These are phyloP conservation scores for Acorus calamus DNA, from an alignment of 106 monocot genomes.

Conservation along the genomic window DNA sequence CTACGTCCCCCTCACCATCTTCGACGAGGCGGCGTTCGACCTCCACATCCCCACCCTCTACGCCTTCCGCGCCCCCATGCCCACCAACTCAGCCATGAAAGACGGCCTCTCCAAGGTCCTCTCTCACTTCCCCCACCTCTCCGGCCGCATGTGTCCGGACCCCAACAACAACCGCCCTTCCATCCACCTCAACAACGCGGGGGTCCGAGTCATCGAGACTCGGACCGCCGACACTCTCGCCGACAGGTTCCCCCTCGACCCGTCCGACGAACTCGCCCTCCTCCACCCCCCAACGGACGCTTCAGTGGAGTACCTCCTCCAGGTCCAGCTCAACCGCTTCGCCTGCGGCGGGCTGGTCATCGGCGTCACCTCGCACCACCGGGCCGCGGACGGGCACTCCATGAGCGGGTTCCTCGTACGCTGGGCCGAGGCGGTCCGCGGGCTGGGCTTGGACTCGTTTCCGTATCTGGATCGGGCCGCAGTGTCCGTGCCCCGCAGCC, in stretches of 20 bases:
- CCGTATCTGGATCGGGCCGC: slow-evolving; percentile 14
- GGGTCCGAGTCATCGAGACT: slow-evolving; percentile 5
- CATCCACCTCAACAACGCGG: slow-evolving; percentile 4
- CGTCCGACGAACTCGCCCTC: not conserved
- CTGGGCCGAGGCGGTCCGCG: slow-evolving; percentile 33
- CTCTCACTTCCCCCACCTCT: slow-evolving; percentile 7
- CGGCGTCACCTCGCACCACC: slow-evolving; percentile 36
- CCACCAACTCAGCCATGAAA: not conserved
- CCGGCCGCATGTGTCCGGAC: not conserved
- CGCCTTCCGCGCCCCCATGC: slow-evolving; percentile 7
- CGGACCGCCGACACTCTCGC: not conserved
- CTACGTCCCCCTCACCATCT: not conserved
- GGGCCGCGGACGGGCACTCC: slow-evolving; percentile 19
- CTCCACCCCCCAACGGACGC: not conserved
- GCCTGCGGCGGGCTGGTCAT: slow-evolving; percentile 18
- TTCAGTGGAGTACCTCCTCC: not conserved
- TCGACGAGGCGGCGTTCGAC: not conserved
- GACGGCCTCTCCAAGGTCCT: slow-evolving; percentile 1
- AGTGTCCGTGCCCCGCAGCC: slow-evolving; percentile 13
- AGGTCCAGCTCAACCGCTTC: slow-evolving; percentile 11
- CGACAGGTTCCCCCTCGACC: not conserved
- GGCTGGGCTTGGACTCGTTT: slow-evolving; percentile 7
- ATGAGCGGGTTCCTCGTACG: slow-evolving; percentile 20
- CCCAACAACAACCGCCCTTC: not conserved
- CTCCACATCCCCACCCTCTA: not conserved